Base-by-base conservation (phyloP, 768 basidiomycete genomes). In the Mycena haematopus region DNA sequence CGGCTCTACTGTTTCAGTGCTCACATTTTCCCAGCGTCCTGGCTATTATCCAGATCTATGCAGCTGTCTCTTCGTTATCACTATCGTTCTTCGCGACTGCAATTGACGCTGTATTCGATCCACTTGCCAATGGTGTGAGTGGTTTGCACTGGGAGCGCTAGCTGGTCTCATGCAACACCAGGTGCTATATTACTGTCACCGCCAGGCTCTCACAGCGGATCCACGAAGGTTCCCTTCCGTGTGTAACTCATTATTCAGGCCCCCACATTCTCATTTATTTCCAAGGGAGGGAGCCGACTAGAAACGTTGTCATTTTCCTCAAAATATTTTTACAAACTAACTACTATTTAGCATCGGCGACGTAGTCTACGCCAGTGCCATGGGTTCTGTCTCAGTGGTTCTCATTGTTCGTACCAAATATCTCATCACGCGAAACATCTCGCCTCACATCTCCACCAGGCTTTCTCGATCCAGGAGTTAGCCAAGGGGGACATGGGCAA, bases 71-170 rank as follows among this genome's bases (percentile, higher is more conserved):
- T 15, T 85, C 84, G 6, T 68, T 80, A 0, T 86, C 85, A 0
- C 76, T 90, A 13, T 85, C 86, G 1, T 73, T 89, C 59, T 81
- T 89, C 52, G 86, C 86, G 7, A 87, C 85, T 2, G 81, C 79
- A 13, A 81, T 86, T 58, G 87, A 89, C 71, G 82, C 85, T 3
- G 72, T 85, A 11, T 82, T 77, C 60, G 84, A 84, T 62, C 74
- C 80, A 27, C 76, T 78, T 17, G 80, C 80, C 62, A 84, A 83
- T 58, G 57, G 82, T 15, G 54, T 56, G 17, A 36, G 35, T 25
- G 15, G 21, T 17, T 36, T 54, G 3, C 36, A 29, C 21, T 24
- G 21, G 33, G 22, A 36, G 8, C 3, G 22, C 44, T 21, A 7
- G 22, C 24, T 10, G 21, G 8, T 9, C 9, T 31, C 4, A 31